Conservation (phyloP, 768 basidiomycete species). For the Hygrophoropsis aurantiaca region DNA sequence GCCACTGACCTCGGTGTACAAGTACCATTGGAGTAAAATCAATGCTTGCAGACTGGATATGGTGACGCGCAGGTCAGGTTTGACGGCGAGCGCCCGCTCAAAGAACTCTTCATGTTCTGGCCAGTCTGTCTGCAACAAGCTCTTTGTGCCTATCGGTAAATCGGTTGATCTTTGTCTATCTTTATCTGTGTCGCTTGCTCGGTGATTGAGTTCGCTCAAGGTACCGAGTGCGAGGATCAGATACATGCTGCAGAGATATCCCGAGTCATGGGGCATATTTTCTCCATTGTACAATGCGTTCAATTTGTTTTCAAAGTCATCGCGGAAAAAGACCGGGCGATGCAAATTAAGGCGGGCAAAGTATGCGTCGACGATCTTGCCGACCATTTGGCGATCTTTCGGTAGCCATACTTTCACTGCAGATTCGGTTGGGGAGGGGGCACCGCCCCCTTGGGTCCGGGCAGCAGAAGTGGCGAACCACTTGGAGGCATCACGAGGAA, state of each 20-base stretch:
- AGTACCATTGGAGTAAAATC: constrained; percentile 84
- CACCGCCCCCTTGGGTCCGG: constrained; percentile 39
- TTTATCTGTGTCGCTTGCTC: constrained; percentile 52
- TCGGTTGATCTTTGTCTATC: constrained; percentile 35
- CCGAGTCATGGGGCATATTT: constrained; percentile 62
- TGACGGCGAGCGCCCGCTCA: constrained; percentile 71
- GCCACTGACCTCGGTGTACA: constrained; percentile 75
- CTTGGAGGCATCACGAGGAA: constrained; percentile 58
- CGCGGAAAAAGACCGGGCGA: constrained; percentile 71
- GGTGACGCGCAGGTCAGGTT: constrained; percentile 81
- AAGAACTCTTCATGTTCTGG: constrained; percentile 86
- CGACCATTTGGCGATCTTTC: constrained; percentile 68
- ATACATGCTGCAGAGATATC: constrained; percentile 77
- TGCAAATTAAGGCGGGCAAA: constrained; percentile 78
- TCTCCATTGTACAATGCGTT: constrained; percentile 64
- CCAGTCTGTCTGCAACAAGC: constrained; percentile 62
- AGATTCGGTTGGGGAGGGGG: constrained; percentile 21
- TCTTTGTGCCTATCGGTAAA: constrained; percentile 46
- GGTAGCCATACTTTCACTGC: constrained; percentile 63
- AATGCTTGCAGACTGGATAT: constrained; percentile 81
- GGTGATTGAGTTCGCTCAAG: constrained; percentile 78
- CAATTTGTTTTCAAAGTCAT: constrained; percentile 65
- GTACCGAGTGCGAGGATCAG: constrained; percentile 79
- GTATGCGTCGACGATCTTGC: constrained; percentile 65
- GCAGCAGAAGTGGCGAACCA: constrained; percentile 61